Percentiles rank a stretch among this genome's conserved stretches.
Conservation (phyloP, 1,284 basidiomycete genomes). For the Butyriboletus appendiculatus region DNA sequence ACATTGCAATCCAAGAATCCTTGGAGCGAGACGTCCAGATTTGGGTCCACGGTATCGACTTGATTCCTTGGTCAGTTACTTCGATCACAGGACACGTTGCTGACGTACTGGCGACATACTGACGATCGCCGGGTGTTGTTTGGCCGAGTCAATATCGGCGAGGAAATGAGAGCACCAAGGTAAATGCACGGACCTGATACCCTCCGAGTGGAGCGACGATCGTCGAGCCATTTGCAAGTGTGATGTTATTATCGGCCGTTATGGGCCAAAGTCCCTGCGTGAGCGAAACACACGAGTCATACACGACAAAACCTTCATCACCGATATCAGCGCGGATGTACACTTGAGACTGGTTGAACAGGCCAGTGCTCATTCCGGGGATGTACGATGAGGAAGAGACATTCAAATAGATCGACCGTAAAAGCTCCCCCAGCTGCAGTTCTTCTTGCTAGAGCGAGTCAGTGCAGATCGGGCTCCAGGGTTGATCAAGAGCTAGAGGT, state of each 20-base stretch:
- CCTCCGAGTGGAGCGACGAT: slow-evolving; percentile 69
- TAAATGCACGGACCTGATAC: slow-evolving; percentile 54
- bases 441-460: slow-evolving; percentile 45
- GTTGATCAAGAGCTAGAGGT: background rate
- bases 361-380: slow-evolving; percentile 51
- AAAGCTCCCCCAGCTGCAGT: slow-evolving; percentile 62
- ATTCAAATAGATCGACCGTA: slow-evolving; percentile 66
- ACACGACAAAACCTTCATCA: slow-evolving; percentile 74
- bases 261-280: slow-evolving; percentile 75
- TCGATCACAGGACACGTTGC: slow-evolving; percentile 33
- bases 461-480: background rate
- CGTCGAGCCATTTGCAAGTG: slow-evolving; percentile 72
- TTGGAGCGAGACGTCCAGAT: slow-evolving; percentile 62
- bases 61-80: slow-evolving; percentile 35
- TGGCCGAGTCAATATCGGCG: background rate
- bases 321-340: slow-evolving; percentile 72
- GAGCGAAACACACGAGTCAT: slow-evolving; percentile 66
- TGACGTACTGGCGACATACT: slow-evolving; percentile 63
- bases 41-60: slow-evolving; percentile 67
- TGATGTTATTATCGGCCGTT: slow-evolving; percentile 50
- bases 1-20: slow-evolving; percentile 66
- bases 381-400: slow-evolving; percentile 58
- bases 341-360: slow-evolving; percentile 43
- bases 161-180: background rate
- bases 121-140: background rate